phyloP scores from a whole-genome alignment of 345 rosid species.

The Cardamine chenopodiifolia region DNA sequence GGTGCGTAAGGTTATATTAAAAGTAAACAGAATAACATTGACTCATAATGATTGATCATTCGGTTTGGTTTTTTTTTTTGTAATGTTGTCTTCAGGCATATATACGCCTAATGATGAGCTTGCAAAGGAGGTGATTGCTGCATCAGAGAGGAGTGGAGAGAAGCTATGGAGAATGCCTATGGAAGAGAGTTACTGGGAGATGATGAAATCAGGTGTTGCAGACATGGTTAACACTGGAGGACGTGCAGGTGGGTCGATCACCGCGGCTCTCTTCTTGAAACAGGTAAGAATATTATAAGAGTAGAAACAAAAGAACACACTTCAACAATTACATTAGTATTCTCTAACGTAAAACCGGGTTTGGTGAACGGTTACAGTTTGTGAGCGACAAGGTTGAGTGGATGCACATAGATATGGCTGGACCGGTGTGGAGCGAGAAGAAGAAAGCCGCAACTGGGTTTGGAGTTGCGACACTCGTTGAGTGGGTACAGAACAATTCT shows the following conservation, averaged over 20 bases:
- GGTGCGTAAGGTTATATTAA: constrained; percentile 46
- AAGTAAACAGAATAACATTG: background rate
- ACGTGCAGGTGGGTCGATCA: constrained; percentile 85
- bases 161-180: constrained; percentile 97
- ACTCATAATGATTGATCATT: background rate
- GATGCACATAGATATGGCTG: constrained; percentile 99
- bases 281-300: constrained; percentile 54
- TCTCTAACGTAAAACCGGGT: constrained; percentile 29
- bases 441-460: constrained; percentile 81
- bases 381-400: constrained; percentile 82
- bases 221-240: constrained; percentile 95
- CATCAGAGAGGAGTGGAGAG: constrained; percentile 81
- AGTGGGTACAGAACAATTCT: constrained; percentile 83
- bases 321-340: background rate
- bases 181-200: constrained; percentile 98
- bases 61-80: background rate
- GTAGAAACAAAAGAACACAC: constrained; percentile 14
- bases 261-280: constrained; percentile 91
- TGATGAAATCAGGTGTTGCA: constrained; percentile 92
- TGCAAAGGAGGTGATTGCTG: constrained; percentile 78
- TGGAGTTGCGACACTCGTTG: constrained; percentile 85
- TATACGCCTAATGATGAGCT: constrained; percentile 88
- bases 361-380: constrained; percentile 59
- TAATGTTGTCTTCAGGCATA: constrained; percentile 51
- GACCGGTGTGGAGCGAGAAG: constrained; percentile 93